These are phyloP conservation scores for Ruellia speciosa DNA, from an alignment of 305 asterid genomes.

Conservation along the genomic window DNA sequence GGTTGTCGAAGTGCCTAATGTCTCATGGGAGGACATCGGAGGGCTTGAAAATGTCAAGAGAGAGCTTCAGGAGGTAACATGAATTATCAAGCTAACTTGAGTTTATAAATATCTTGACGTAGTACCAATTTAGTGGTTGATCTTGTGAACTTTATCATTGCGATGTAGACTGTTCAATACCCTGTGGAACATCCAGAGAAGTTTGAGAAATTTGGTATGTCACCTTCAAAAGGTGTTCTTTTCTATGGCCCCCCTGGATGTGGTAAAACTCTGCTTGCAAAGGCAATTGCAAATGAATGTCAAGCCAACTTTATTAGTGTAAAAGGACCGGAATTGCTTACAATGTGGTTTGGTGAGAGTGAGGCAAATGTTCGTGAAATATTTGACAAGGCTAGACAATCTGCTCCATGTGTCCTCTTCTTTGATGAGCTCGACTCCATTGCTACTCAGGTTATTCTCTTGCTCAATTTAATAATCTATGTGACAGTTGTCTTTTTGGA, in stretches of 20 bases:
- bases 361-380: slow-evolving; percentile 68
- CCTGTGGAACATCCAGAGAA: slow-evolving; percentile 78
- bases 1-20: slow-evolving; percentile 37
- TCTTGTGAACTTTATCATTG: too few species aligned
- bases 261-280: slow-evolving; percentile 58
- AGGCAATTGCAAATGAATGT: slow-evolving; percentile 68
- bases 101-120: too few species aligned
- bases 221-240: slow-evolving; percentile 69
- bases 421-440: slow-evolving; percentile 63
- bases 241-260: slow-evolving; percentile 75
- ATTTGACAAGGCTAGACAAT: slow-evolving; percentile 62
- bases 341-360: slow-evolving; percentile 77
- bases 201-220: slow-evolving; percentile 67
- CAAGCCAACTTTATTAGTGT: slow-evolving; percentile 64
- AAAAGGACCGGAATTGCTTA: slow-evolving; percentile 67
- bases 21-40: slow-evolving; percentile 32
- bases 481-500: too few species aligned
- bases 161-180: slow-evolving; percentile 55
- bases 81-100: too few species aligned
- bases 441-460: slow-evolving; percentile 63
- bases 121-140: too few species aligned
- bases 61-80: slow-evolving; percentile 33
- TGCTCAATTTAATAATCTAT: too few species aligned
- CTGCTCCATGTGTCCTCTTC: slow-evolving; percentile 67
- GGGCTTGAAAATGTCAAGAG: slow-evolving; percentile 36